Percentiles rank a stretch among this genome's conserved stretches.
Conservation (phyloP, 108 stramenopile species). For the Cyclotella sp. region DNA sequence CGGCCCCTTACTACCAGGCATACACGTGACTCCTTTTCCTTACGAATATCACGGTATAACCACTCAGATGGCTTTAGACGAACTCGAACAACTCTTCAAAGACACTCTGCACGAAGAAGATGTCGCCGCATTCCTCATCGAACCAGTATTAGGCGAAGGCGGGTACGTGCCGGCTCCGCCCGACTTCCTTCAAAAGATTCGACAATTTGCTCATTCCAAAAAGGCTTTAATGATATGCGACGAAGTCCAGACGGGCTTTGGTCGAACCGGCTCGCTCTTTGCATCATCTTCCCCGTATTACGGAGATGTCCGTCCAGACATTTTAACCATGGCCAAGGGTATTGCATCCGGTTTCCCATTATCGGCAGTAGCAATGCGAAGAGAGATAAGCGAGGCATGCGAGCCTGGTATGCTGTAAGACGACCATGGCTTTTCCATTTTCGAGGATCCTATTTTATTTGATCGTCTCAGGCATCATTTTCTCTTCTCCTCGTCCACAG, state of each 20-base stretch:
- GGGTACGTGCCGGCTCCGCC: slow-evolving; percentile 67
- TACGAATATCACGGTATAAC: slow-evolving; percentile 54
- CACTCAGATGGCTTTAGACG: slow-evolving; percentile 37
- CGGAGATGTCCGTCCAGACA: slow-evolving; percentile 60
- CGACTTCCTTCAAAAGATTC: slow-evolving; percentile 53
- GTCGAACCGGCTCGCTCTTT: slow-evolving; percentile 93
- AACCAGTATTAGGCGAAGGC: slow-evolving; percentile 73
- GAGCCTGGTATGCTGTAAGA: slow-evolving; percentile 58
- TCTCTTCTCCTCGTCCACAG: not conserved
- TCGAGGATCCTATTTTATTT: not conserved
- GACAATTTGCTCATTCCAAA: slow-evolving; percentile 62
- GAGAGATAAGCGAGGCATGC: slow-evolving; percentile 60
- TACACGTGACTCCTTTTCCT: slow-evolving; percentile 54
- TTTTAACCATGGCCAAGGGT: slow-evolving; percentile 78
- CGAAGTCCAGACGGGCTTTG: slow-evolving; percentile 97
- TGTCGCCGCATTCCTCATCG: slow-evolving; percentile 64
- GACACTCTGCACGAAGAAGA: slow-evolving; percentile 56
- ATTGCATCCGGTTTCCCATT: slow-evolving; percentile 76
- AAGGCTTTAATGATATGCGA: slow-evolving; percentile 92
- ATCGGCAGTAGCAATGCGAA: slow-evolving; percentile 62
- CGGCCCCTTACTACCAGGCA: slow-evolving; percentile 33
- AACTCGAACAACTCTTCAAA: slow-evolving; percentile 54
- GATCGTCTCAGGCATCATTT: not conserved
- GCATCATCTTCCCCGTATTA: slow-evolving; percentile 75
- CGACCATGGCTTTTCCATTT: not conserved